These are phyloP conservation scores for Acacia acuminata DNA, from an alignment of 306 rosid species.

Conservation along the genomic window DNA sequence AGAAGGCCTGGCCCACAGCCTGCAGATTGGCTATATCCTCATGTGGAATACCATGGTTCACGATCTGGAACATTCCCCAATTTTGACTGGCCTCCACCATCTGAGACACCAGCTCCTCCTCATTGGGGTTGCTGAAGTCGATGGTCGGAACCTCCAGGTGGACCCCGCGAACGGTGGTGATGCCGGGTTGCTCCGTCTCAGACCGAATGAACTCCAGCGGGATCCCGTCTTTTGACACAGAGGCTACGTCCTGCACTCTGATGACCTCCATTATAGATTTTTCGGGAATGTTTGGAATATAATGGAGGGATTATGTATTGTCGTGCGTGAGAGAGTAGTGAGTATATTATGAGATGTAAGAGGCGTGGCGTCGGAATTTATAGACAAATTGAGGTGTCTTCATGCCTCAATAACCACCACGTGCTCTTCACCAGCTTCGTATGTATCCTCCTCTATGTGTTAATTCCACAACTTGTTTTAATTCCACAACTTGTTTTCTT, in stretches of 20 bases:
- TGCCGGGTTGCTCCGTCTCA: constrained; percentile 67
- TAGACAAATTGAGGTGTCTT: neutral
- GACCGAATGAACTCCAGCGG: constrained; percentile 51
- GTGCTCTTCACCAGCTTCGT: neutral
- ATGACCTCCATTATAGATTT: constrained; percentile 34
- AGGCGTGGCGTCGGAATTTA: neutral
- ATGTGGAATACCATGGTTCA: constrained; percentile 69
- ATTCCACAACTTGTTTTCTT: too few species aligned
- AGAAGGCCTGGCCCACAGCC: constrained; percentile 59
- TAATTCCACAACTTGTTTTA: too few species aligned
- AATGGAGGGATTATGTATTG: neutral
- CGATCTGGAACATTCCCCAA: constrained; percentile 82
- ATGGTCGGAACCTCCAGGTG: constrained; percentile 54
- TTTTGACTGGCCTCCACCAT: constrained; percentile 47
- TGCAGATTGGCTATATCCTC: constrained; percentile 54
- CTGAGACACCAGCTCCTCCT: constrained; percentile 23
- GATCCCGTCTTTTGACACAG: constrained; percentile 33
- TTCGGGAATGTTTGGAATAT: neutral
- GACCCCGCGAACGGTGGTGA: constrained; percentile 61
- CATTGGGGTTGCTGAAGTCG: constrained; percentile 48
- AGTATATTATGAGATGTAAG: neutral
- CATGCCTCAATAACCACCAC: neutral
- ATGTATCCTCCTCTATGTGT: neutral
- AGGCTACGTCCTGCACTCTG: constrained; percentile 64
- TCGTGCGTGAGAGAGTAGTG: neutral